A percentile compares a stretch with the other conserved stretches of the same genome.
Conservation (phyloP, 495 filamentous ascomycete genomes). For the Talaromyces stipitatus region DNA sequence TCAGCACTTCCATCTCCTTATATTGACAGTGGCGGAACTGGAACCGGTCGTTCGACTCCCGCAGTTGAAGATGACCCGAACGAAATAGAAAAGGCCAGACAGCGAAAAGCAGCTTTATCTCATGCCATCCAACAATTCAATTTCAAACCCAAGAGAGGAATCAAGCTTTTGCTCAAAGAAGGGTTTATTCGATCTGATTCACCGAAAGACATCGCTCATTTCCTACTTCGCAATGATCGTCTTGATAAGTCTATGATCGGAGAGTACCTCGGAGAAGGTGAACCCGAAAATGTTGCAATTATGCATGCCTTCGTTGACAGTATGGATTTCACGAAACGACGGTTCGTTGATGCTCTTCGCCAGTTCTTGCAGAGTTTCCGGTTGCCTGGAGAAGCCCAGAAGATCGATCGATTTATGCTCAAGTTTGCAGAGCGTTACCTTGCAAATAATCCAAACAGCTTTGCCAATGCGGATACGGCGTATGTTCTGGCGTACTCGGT, state of each 20-base stretch:
- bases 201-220: conserved; percentile 77
- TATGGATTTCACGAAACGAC: conserved; percentile 91
- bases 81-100: conserved; percentile 87
- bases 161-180: conserved; percentile 73
- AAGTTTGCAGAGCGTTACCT: conserved; percentile 98
- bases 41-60: conserved; percentile 63
- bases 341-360: conserved; percentile 87
- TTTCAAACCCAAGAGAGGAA: conserved; percentile 91
- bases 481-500: conserved; percentile 95
- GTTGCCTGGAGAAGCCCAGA: conserved; percentile 92
- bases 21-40: conserved; percentile 47
- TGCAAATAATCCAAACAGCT: conserved; percentile 90
- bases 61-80: conserved; percentile 80
- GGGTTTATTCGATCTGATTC: conserved; percentile 74
- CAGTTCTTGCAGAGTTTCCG: conserved; percentile 93
- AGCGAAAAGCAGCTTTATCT: conserved; percentile 81
- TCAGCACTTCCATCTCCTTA: conserved; percentile 41
- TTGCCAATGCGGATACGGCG: conserved; percentile 95
- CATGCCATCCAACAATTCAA: conserved; percentile 92
- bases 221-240: conserved; percentile 64
- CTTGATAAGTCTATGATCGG: conserved; percentile 88
- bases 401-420: conserved; percentile 99
- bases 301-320: conserved; percentile 97
- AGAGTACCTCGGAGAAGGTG: conserved; percentile 92
- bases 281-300: conserved; percentile 82